A percentile compares a stretch with the other conserved stretches of the same genome.
These are phyloP conservation scores for Mollisiaceae sp. DNA, from an alignment of 2,329 filamentous ascomycete genomes.

Conservation along the genomic window DNA sequence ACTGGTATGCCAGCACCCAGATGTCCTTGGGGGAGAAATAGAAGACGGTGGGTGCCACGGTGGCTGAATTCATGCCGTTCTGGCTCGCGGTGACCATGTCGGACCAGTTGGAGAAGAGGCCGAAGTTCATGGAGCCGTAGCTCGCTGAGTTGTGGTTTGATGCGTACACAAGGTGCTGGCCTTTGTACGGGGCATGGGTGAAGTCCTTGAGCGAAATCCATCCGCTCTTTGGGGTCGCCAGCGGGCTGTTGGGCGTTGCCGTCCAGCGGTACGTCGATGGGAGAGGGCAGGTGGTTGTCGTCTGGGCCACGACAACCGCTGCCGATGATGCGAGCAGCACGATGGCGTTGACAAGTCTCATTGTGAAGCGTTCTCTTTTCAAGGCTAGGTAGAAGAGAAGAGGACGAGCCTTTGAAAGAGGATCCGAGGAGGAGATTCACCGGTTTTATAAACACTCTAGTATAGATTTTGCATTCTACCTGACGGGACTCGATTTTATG, in stretches of 20 bases:
- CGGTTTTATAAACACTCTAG: too few relatives aligned
- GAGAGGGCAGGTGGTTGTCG: slow-evolving; percentile 49
- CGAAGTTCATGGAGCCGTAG: slow-evolving; percentile 65
- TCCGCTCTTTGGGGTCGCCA: slow-evolving; percentile 58
- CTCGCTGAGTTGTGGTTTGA: slow-evolving; percentile 50
- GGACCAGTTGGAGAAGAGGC: slow-evolving; percentile 57
- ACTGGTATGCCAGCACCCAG: slow-evolving; percentile 72
- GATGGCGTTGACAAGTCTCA: neutral
- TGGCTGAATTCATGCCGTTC: slow-evolving; percentile 51
- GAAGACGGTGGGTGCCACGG: slow-evolving; percentile 67
- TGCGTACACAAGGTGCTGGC: slow-evolving; percentile 65
- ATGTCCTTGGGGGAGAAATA: slow-evolving; percentile 64
- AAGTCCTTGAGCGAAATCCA: slow-evolving; percentile 69
- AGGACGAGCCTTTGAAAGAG: too few relatives aligned
- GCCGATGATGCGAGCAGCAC: neutral
- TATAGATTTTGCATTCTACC: too few relatives aligned
- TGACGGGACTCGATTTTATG: too few relatives aligned
- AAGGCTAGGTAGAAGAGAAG: neutral
- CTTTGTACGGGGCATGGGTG: slow-evolving; percentile 59
- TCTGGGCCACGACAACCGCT: neutral
- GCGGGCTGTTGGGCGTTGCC: slow-evolving; percentile 48
- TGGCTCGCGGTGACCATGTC: slow-evolving; percentile 58
- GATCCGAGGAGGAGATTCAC: too few relatives aligned
- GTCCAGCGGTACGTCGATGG: slow-evolving; percentile 62
- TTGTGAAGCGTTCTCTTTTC: neutral